Conservation (phyloP, 306 rosid genomes). For the Carpinus viminea region DNA sequence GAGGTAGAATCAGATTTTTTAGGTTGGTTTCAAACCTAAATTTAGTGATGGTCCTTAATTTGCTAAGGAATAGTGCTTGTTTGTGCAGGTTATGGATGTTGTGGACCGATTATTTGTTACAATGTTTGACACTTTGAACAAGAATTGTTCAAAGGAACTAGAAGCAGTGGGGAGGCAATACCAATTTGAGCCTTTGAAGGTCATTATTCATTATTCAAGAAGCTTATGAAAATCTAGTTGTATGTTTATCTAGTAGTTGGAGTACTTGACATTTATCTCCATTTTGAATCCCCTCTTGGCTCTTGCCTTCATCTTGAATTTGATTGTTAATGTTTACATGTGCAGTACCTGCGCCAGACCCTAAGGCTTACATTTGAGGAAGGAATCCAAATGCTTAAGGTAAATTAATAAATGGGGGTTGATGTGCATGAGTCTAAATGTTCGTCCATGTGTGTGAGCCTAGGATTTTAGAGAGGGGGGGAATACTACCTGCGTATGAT, state of each 20-base stretch:
- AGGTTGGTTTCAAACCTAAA: constrained; percentile 5
- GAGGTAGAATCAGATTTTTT: constrained; percentile 59
- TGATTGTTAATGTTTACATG: constrained; percentile 21
- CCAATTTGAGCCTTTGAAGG: constrained; percentile 95
- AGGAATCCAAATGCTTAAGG: constrained; percentile 96
- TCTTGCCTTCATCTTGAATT: constrained; percentile 24
- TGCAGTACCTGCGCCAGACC: constrained; percentile 85
- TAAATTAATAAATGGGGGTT: constrained; percentile 14
- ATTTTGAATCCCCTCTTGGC: background rate
- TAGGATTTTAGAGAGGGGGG: background rate
- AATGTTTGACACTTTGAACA: constrained; percentile 70
- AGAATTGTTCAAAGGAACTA: constrained; percentile 63
- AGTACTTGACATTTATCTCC: background rate
- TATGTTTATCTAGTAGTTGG: background rate
- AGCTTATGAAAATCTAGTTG: background rate
- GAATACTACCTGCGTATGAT: background rate
- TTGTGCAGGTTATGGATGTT: constrained; percentile 78
- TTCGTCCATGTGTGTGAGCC: background rate
- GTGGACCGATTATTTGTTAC: constrained; percentile 74
- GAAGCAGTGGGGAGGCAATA: constrained; percentile 79
- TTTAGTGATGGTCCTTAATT: constrained; percentile 19
- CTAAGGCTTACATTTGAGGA: constrained; percentile 82
- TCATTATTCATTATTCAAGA: constrained; percentile 12
- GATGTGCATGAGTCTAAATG: background rate
- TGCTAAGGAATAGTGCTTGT: constrained; percentile 17